phyloP scores from a whole-genome alignment of 352 stramenopile genomes.

The Aphanomyces stellatus region DNA sequence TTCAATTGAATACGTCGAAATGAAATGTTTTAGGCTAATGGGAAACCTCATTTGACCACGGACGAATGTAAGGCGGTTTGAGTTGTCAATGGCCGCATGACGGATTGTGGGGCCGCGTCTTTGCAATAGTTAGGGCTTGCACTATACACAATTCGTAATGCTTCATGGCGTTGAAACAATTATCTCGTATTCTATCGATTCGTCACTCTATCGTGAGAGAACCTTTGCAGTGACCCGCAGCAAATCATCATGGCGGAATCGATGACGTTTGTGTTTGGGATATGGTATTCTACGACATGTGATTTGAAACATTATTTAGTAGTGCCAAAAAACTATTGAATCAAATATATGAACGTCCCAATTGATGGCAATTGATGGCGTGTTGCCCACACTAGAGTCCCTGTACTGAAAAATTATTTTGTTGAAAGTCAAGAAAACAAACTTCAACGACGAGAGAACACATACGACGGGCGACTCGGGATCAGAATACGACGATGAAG shows the following conservation, averaged over 20 bases:
- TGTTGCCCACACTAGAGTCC: slow-evolving; percentile 21
- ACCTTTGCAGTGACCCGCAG: slow-evolving; percentile 43
- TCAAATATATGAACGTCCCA: neutral
- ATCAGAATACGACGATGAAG: slow-evolving; percentile 22
- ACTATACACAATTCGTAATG: too few species aligned
- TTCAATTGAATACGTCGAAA: too few species aligned
- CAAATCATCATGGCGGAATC: slow-evolving; percentile 36
- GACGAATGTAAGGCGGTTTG: slow-evolving; percentile 22
- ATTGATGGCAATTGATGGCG: neutral
- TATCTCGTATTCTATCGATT: too few species aligned
- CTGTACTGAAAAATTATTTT: slow-evolving; percentile 28
- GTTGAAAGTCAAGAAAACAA: slow-evolving; percentile 26
- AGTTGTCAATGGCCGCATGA: slow-evolving; percentile 1
- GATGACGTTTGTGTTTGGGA: slow-evolving; percentile 21
- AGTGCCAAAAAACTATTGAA: neutral
- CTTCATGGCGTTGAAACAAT: too few species aligned
- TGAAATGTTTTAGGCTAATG: neutral
- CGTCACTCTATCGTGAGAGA: slow-evolving; percentile 50
- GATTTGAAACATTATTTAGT: neutral
- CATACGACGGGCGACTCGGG: slow-evolving; percentile 18
- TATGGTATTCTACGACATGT: slow-evolving; percentile 16
- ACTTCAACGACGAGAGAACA: slow-evolving; percentile 13
- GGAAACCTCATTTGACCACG: slow-evolving; percentile 8
- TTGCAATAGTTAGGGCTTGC: slow-evolving; percentile 11
- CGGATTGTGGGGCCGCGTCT: neutral